Evolutionary conservation across 1,284 basidiomycete genomes (phyloP), one percentile per base, ranked within the genome.

Genomic region (Austroboletus niveus): DNA sequence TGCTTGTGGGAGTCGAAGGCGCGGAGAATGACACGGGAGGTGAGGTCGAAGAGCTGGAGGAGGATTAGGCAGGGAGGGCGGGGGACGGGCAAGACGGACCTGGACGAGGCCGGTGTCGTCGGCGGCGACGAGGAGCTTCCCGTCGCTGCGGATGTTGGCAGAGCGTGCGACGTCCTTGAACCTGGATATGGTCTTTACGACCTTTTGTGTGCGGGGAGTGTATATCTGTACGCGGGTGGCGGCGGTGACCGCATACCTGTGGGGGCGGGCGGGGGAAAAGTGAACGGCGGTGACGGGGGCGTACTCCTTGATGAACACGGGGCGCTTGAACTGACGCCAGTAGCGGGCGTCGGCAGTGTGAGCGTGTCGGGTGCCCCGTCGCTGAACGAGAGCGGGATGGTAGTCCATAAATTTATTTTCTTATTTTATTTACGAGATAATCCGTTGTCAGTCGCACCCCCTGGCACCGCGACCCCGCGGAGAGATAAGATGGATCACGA

Each of bases 151-250:
- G 54, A 98, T 94, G 62, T 82, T 81, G 12, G 87, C 94, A 60
- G 89, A 89, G 53, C 94, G 78, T 2, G 95, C 95, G 31, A 96
- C 89, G 65, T 98, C 96, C 70, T 97, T 97, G 75, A 99, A 99
- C 32, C 97, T 78, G 29, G 94, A 90, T 55, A 99, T 94, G 0
- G 93, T 97, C 76, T 99, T 99, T 15, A 88, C 90, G 39, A 98
- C 86, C 69, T 95, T 94, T 69, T 95, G 92, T 8, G 95, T 98
- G 54, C 92, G 85, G 32, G 94, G 94, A 15, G 93, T 93, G 72
- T 98, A 98, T 66, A 99, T 91, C 70, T 99, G 92, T 2, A 99
- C 87, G 54, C 95, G 80, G 0, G 94, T 92, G 0, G 94, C 94
- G 1, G 94, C 90, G 30, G 94, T 98, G 46, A 98, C 94, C 15